phyloP scores from a whole-genome alignment of 208 protist species.

The Leishmania mexicana region DNA sequence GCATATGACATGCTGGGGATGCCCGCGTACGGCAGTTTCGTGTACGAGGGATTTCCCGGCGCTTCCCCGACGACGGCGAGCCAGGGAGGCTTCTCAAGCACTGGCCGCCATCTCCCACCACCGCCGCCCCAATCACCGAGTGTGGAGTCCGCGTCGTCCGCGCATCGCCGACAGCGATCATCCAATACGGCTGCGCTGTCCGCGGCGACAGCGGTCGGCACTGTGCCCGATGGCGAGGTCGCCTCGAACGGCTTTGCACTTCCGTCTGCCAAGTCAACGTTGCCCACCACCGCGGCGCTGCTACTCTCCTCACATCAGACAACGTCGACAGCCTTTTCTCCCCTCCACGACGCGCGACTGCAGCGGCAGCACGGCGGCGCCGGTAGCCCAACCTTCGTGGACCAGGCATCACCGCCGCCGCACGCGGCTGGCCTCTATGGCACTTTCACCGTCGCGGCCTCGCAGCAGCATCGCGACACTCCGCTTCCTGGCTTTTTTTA shows the following conservation, averaged over 20 bases:
- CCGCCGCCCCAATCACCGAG: background rate
- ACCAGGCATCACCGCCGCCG: background rate
- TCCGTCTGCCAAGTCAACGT: background rate
- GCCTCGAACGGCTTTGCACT: conserved; percentile 10
- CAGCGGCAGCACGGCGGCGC: conserved; percentile 6
- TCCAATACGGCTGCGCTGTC: background rate
- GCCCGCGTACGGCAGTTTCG: conserved; percentile 30
- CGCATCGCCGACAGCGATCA: background rate
- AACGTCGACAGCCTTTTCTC: background rate
- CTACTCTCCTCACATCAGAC: background rate
- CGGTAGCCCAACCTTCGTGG: background rate
- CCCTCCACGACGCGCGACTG: background rate
- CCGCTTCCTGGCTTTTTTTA: conserved; percentile 23
- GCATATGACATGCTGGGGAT: conserved; percentile 60
- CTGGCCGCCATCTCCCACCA: background rate
- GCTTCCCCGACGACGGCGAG: conserved; percentile 10
- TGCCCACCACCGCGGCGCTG: background rate
- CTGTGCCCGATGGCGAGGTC: conserved; percentile 17
- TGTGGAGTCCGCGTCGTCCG: background rate
- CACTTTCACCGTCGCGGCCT: background rate
- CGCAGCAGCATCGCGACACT: background rate
- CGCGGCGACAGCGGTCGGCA: background rate
- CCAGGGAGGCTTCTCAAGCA: conserved; percentile 5
- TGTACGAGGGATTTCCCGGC: conserved; percentile 21
- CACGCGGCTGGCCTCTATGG: background rate